Evolutionary conservation across 495 filamentous ascomycete species (phyloP).

Genomic region (Darksidea phi): DNA sequence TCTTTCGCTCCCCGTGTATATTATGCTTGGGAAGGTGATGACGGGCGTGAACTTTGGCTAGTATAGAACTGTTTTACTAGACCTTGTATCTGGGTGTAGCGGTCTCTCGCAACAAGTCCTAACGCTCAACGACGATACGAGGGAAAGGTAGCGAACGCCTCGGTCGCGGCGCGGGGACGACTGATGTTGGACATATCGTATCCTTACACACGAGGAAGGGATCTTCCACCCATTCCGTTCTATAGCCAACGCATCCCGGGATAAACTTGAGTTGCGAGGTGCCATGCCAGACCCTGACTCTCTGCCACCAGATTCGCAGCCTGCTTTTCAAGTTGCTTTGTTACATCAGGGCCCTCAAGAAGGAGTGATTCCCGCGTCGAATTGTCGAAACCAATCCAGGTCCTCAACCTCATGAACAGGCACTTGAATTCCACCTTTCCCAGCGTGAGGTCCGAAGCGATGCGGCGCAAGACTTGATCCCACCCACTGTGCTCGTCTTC

Average conservation of each 20-base stretch:
- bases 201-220: too few species aligned
- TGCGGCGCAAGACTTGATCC: constrained; percentile 5
- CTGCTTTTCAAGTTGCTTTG: not conserved
- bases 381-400: not conserved
- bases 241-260: too few species aligned
- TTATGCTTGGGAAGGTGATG: too few species aligned
- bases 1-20: too few species aligned
- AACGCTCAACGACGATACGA: too few species aligned
- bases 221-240: not conserved
- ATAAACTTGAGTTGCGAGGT: constrained; percentile 13
- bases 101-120: too few species aligned
- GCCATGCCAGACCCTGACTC: constrained; percentile 15
- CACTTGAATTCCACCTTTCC: not conserved
- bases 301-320: not conserved
- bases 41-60: too few species aligned
- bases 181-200: too few species aligned
- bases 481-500: constrained; percentile 9
- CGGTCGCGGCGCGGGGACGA: too few species aligned
- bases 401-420: constrained; percentile 8
- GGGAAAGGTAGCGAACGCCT: too few species aligned
- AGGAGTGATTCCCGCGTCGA: not conserved
- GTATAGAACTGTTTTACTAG: too few species aligned
- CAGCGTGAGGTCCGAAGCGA: constrained; percentile 9
- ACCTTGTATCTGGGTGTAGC: too few species aligned
- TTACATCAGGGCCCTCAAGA: not conserved